Base-by-base conservation (phyloP, 768 basidiomycete genomes). In the Neoboletus brunneissimus region DNA sequence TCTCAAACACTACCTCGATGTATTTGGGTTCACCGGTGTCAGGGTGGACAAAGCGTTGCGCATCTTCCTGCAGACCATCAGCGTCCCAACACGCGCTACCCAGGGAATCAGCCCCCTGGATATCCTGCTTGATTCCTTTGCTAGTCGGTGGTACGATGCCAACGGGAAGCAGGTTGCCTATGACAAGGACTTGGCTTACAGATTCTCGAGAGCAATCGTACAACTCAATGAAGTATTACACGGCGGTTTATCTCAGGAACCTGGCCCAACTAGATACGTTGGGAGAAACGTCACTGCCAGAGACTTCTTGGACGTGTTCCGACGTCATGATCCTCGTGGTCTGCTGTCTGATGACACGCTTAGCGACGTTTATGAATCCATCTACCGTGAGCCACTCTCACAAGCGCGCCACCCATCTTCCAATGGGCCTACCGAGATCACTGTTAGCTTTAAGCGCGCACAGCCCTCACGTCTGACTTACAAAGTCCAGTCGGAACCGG, bases 171-270 rank as follows among this genome's bases (percentile, higher is more conserved):
- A 82, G 25, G 85, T 93, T 25, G 82, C 88, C 3, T 95, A 87
- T 66, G 89, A 93, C 75, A 88, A 84, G 71, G 90, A 93, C 65
- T 77, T 91, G 59, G 87, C 90, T 15, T 76, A 81, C 60, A 84
- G 84, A 47, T 83, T 96, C 45, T 87, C 91, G 37, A 82, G 87
- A 51, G 86, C 91, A 5, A 82, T 94, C 59, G 84, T 89, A 48
- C 90, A 94, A 67, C 81, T 99, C 53, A 96, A 97, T 67, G 92
- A 95, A 46, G 82, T 88, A 22, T 73, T 98, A 47, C 91, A 98
- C 64, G 87, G 83, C 9, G 81, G 79, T n/a, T 81, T 90, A 56
- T 77, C 85, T 15, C 79, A 83, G 55, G 81, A 84, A 50, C 77
- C 83, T 44, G 83, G 88, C 38, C 71, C 76, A 29, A 81, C 81